A percentile compares a stretch with the other conserved stretches of the same genome.
Evolutionary conservation across 2,329 filamentous ascomycete genomes (phyloP).

Genomic region (Xylariales sp.): DNA sequence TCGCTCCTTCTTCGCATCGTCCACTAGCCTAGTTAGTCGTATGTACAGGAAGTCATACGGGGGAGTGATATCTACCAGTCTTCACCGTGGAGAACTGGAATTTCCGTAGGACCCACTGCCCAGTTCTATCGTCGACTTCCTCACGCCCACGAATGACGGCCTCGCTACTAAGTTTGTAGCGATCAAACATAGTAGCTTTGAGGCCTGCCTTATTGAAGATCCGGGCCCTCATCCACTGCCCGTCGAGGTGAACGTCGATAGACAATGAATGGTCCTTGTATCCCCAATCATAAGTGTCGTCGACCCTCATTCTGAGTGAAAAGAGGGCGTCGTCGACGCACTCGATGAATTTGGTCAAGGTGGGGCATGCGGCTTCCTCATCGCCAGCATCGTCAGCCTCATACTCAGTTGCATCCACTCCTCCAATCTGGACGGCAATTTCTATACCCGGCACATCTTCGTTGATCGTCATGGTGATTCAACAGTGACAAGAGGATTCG

Average conservation of each 20-base stretch:
- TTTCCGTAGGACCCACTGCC: constrained; percentile 11
- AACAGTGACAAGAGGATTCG: no score
- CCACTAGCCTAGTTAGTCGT: constrained; percentile 13
- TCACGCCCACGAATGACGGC: constrained; percentile 1
- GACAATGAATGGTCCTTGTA: constrained; percentile 17
- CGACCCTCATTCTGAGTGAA: constrained; percentile 14
- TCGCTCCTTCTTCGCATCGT: constrained; percentile 18
- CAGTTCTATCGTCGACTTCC: neutral
- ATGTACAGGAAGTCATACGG: neutral
- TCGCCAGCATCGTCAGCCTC: constrained; percentile 18
- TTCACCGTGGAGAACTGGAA: constrained; percentile 24
- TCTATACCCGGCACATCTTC: constrained; percentile 19
- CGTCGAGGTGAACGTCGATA: constrained; percentile 19
- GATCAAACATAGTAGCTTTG: neutral
- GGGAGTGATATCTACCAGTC: constrained; percentile 16
- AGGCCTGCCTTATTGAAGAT: neutral
- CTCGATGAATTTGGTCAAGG: constrained; percentile 25
- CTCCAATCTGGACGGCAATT: constrained; percentile 18
- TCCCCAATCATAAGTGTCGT: constrained; percentile 20
- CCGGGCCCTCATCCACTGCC: constrained; percentile 7
- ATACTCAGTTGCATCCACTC: constrained; percentile 17
- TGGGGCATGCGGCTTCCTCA: constrained; percentile 8
- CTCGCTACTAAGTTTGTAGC: neutral
- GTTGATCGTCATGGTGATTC: constrained; percentile 21
- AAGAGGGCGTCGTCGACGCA: constrained; percentile 23